Base-by-base conservation (phyloP, 2,329 filamentous ascomycete genomes). In the Escovopsis sp. region DNA sequence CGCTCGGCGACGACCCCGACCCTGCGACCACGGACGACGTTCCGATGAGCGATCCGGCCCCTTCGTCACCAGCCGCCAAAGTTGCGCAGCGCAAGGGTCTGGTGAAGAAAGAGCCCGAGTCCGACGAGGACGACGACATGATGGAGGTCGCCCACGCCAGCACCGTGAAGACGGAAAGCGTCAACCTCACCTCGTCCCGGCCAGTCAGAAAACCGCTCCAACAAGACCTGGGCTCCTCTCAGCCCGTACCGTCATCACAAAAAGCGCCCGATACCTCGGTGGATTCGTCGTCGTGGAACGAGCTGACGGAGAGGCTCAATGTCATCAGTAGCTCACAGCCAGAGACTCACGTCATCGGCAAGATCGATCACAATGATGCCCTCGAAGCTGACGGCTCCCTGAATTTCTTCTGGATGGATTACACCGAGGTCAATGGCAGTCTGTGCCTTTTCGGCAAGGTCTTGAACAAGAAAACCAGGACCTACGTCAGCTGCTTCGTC, bases 361-460 rank as follows among this genome's bases (percentile, higher is more conserved):
- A 96, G 62, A 72, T 95, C 39, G 78, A 81, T 48, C 72, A 84
- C 44, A 76, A 82, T 47, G 82, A 94, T 60, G 87, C 84, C n/a
- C 65, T 94, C n/a, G 89, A 96, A 58, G 79, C 84, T 47, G 88
- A 98, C 54, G 91, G 89, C 31, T 93, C 84, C 51, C 69, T 98
- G 27, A 81, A 81, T 50, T 86, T 98, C 67, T 98, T 95, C 66
- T 98, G 91, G 91, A 82, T 84, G 7, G 91, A 98, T 61, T 98
- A 94, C 55, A 86, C 82, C 1, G 91, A 98, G 57, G 69, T 94
- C 57, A 87, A 88, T 53, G 89, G 89, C 45, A 91, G 80, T 51
- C 67, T 98, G 9, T 96, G 87, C 58, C 72, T 98, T 10, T 96
- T 98, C 56, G 91, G 91, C 48, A 98, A 98, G 57, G 89, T 95